Conservation (phyloP, 148 eudicot genomes). For the Chenopodium album region DNA sequence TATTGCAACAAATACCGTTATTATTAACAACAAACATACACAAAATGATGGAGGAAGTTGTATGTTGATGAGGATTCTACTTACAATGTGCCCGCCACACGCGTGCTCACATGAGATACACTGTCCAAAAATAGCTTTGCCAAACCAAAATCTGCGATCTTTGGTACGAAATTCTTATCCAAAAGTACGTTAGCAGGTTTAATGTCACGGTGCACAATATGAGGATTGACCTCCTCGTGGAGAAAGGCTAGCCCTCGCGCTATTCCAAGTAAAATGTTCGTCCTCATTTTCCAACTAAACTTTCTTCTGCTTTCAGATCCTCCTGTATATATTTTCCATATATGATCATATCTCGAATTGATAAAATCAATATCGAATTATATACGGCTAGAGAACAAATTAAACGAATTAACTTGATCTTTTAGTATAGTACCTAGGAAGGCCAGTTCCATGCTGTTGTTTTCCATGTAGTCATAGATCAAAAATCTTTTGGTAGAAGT, state of each 20-base stretch:
- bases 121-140: slow-evolving; percentile 44
- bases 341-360: neutral
- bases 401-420: neutral
- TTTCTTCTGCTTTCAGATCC: slow-evolving; percentile 36
- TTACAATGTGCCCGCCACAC: slow-evolving; percentile 76
- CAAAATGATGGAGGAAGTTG: neutral
- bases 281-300: slow-evolving; percentile 48
- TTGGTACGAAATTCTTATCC: slow-evolving; percentile 52
- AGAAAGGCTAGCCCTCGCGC: slow-evolving; percentile 56
- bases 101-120: slow-evolving; percentile 53
- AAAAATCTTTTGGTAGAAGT: slow-evolving; percentile 52
- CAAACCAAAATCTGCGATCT: slow-evolving; percentile 63
- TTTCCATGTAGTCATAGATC: slow-evolving; percentile 65
- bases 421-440: slow-evolving; percentile 48
- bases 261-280: slow-evolving; percentile 39
- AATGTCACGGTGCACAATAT: slow-evolving; percentile 58
- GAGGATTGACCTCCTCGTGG: slow-evolving; percentile 55
- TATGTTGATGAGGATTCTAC: slow-evolving; percentile 8
- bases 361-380: neutral
- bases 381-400: neutral
- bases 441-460: slow-evolving; percentile 50
- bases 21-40: neutral
- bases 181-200: slow-evolving; percentile 60
- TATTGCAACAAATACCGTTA: neutral
- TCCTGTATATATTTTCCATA: slow-evolving; percentile 18